Evolutionary conservation across 2,329 filamentous ascomycete genomes (phyloP).

Genomic region (Eutypa lata): DNA sequence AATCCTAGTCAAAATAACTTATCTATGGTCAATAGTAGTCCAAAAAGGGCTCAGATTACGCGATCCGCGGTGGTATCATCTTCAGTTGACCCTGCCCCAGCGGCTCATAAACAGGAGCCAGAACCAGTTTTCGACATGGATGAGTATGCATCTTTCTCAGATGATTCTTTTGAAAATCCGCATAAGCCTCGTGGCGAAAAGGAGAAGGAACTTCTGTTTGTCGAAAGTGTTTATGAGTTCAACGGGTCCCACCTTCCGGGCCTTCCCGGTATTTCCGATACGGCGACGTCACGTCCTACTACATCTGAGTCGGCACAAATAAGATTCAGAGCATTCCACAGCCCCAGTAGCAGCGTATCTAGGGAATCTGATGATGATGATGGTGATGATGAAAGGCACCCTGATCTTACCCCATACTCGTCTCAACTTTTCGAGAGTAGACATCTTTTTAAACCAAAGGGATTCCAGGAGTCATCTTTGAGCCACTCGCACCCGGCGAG

Average conservation of each 20-base stretch:
- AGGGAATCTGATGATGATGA: slow-evolving; percentile 15
- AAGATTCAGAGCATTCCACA: background rate
- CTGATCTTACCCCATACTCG: background rate
- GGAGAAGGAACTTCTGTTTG: slow-evolving; percentile 26
- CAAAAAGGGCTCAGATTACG: slow-evolving; percentile 8
- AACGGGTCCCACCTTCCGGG: slow-evolving; percentile 20
- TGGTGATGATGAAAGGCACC: background rate
- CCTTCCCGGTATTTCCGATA: slow-evolving; percentile 21
- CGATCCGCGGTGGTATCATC: slow-evolving; percentile 2
- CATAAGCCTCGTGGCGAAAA: slow-evolving; percentile 16
- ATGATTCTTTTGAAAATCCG: slow-evolving; percentile 17
- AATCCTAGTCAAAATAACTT: slow-evolving; percentile 10
- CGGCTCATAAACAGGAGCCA: slow-evolving; percentile 1
- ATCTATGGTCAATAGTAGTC: background rate
- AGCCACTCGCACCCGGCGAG: background rate
- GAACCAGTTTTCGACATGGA: slow-evolving; percentile 18
- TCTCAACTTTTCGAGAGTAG: background rate
- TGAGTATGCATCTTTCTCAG: slow-evolving; percentile 18
- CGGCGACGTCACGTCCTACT: slow-evolving; percentile 1
- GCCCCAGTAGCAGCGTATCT: slow-evolving; percentile 1
- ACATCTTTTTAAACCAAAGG: too few relatives aligned
- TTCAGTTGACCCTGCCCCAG: slow-evolving; percentile 5
- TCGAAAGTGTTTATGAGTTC: slow-evolving; percentile 17
- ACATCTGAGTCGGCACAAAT: slow-evolving; percentile 3
- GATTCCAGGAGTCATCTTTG: background rate